Base-by-base conservation (phyloP, 139 green algal genomes). In the Microglena sp. region DNA sequence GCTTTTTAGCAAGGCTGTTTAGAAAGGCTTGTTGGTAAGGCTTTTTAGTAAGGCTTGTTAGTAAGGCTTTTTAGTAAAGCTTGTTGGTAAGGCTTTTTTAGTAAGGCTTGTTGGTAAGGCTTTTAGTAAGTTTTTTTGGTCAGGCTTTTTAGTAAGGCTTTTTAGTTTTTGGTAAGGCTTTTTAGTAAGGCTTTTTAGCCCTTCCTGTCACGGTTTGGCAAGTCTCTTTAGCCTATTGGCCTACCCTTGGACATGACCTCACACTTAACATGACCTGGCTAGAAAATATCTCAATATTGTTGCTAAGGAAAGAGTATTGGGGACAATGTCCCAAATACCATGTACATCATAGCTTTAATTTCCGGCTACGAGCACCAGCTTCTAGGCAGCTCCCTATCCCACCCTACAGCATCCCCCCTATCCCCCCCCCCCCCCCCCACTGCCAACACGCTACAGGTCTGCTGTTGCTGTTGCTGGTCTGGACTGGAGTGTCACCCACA, bases 401-500 rank as follows among this genome's bases (percentile, higher is more conserved):
- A n/a, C n/a, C n/a, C n/a, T n/a, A n/a, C n/a, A n/a, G n/a, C n/a
- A n/a, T n/a, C n/a, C n/a, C n/a, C n/a, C n/a, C n/a, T n/a, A n/a
- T n/a, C n/a, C n/a, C n/a, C n/a, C n/a, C n/a, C n/a, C n/a, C n/a
- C n/a, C n/a, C n/a, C n/a, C n/a, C n/a, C n/a, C n/a, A n/a, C n/a
- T n/a, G n/a, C n/a, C n/a, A n/a, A n/a, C n/a, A n/a, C n/a, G n/a
- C 40, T 8, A 60, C 55, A 62, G 55, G 55, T 35, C 24, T 8
- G 15, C 55, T 11, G 55, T 62, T 28, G 55, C 55, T 11, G 55
- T 28, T 15, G n/a, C 21, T 35, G 55, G 55, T 36, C 55, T 62
- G 5, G 55, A 62, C 55, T 62, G 55, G 55, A 62, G n/a, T 8
- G 55, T 22, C 6, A 15, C 21, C n/a, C 8, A 18, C 55, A 45